phyloP scores from a whole-genome alignment of 371 early-diverging fungal species.

The Fennellomyces sp. region DNA sequence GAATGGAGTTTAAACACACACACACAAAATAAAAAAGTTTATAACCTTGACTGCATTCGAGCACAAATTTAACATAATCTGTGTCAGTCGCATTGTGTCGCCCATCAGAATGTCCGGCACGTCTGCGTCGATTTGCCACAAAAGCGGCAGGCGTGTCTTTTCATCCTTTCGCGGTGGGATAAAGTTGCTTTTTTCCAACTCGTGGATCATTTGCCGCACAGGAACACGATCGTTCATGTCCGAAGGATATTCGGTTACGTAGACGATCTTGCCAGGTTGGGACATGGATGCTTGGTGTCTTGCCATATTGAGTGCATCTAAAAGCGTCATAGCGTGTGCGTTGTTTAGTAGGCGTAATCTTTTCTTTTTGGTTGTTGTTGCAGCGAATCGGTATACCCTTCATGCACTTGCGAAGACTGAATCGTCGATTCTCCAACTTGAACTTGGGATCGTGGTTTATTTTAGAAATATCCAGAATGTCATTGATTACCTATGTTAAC shows the following conservation, averaged over 20 bases:
- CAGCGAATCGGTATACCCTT: constrained; percentile 45
- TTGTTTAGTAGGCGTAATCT: background rate
- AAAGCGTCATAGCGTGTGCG: no score
- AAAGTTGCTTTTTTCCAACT: constrained; percentile 19
- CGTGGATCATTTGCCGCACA: constrained; percentile 32
- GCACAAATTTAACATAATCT: constrained; percentile 61
- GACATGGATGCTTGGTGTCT: constrained; percentile 51
- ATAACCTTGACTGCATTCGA: constrained; percentile 64
- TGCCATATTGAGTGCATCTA: constrained; percentile 55
- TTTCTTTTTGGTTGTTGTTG: background rate
- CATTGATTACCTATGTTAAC: constrained; percentile 54
- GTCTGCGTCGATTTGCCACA: constrained; percentile 61
- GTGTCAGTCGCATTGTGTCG: constrained; percentile 60
- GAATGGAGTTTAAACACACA: background rate
- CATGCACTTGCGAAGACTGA: constrained; percentile 61
- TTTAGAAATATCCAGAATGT: constrained; percentile 62
- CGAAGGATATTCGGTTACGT: constrained; percentile 56
- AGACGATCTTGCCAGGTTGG: constrained; percentile 46
- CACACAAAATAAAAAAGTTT: background rate
- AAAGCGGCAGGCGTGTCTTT: constrained; percentile 53
- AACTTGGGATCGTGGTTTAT: constrained; percentile 66
- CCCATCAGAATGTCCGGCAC: constrained; percentile 62
- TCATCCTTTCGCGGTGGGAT: constrained; percentile 22
- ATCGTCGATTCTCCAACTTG: constrained; percentile 53
- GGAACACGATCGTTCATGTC: constrained; percentile 56